Percentiles rank a stretch among this genome's conserved stretches.
These are phyloP conservation scores for Graphiopsis chlorocephala DNA, from an alignment of 2,329 filamentous ascomycete genomes.

Conservation along the genomic window DNA sequence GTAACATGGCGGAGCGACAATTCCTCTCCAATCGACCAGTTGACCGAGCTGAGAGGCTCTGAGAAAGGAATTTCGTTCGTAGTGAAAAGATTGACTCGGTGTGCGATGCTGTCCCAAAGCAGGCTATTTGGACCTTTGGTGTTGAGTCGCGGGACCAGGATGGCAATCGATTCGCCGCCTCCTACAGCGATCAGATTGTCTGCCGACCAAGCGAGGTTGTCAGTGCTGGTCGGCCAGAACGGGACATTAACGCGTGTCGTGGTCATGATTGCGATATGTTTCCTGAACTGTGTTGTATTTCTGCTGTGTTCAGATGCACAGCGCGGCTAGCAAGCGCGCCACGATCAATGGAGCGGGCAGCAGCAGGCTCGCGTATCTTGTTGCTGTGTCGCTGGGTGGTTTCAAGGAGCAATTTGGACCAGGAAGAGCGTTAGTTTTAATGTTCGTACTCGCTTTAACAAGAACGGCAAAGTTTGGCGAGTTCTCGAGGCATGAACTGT, in stretches of 20 bases:
- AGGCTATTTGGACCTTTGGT: constrained; percentile 30
- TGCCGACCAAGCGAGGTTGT: constrained; percentile 58
- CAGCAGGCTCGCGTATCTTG: background rate
- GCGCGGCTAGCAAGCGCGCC: background rate
- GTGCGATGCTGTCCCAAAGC: constrained; percentile 36
- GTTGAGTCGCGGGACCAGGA: constrained; percentile 40
- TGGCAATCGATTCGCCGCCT: constrained; percentile 53
- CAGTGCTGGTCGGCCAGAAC: constrained; percentile 51
- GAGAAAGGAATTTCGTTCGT: constrained; percentile 46
- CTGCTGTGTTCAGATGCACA: background rate
- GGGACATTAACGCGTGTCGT: constrained; percentile 25
- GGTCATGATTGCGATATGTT: background rate
- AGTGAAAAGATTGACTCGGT: constrained; percentile 54
- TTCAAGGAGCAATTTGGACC: background rate
- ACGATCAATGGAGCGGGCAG: background rate
- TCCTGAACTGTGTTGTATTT: background rate
- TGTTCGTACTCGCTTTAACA: background rate
- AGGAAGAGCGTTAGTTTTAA: background rate
- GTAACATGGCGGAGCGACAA: constrained; percentile 52
- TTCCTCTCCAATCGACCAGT: constrained; percentile 59
- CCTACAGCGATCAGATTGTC: constrained; percentile 59
- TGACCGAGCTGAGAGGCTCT: constrained; percentile 44
- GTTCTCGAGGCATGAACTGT: background rate
- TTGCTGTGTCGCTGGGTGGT: background rate
- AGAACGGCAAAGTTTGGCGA: background rate